phyloP scores from a whole-genome alignment of 352 stramenopile genomes.

The Phytophthora ramorum region DNA sequence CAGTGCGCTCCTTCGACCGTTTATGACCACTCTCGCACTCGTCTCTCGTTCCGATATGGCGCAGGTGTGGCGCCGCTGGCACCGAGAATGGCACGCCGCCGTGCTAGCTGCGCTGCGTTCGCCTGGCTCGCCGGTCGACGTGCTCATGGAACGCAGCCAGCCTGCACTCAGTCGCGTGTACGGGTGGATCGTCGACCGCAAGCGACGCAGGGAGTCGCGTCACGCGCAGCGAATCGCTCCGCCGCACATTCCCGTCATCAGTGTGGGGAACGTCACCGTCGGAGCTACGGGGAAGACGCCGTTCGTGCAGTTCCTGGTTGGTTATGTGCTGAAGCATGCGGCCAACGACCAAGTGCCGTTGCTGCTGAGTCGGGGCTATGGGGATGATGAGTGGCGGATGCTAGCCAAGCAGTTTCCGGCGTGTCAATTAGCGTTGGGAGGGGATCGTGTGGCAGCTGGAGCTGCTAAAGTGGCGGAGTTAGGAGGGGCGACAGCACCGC shows the following conservation, averaged over 20 bases:
- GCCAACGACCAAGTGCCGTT: constrained; percentile 35
- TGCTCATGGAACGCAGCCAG: constrained; percentile 11
- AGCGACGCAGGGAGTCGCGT: constrained; percentile 37
- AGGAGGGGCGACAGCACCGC: constrained; percentile 8
- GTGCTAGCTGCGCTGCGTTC: constrained; percentile 45
- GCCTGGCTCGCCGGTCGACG: constrained; percentile 1
- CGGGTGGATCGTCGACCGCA: constrained; percentile 37
- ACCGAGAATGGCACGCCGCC: constrained; percentile 36
- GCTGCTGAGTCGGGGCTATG: constrained; percentile 68
- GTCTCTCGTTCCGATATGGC: constrained; percentile 24
- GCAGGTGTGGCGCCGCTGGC: constrained; percentile 32
- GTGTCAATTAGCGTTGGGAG: constrained; percentile 45
- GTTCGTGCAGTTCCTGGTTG: constrained; percentile 54
- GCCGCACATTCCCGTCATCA: constrained; percentile 53
- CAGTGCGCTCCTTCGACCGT: constrained; percentile 2
- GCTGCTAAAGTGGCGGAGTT: constrained; percentile 41
- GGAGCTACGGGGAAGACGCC: constrained; percentile 81
- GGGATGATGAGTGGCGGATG: constrained; percentile 76
- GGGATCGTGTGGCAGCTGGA: constrained; percentile 40
- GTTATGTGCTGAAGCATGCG: constrained; percentile 21
- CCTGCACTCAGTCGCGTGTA: constrained; percentile 56
- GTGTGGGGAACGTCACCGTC: constrained; percentile 76
- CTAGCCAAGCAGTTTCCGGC: constrained; percentile 51
- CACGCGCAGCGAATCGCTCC: constrained; percentile 35
- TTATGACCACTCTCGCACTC: constrained; percentile 21